Percentiles rank a stretch among this genome's conserved stretches.
These are phyloP conservation scores for Mortierella sp. DNA, from an alignment of 371 early-diverging fungal species.

Conservation along the genomic window DNA sequence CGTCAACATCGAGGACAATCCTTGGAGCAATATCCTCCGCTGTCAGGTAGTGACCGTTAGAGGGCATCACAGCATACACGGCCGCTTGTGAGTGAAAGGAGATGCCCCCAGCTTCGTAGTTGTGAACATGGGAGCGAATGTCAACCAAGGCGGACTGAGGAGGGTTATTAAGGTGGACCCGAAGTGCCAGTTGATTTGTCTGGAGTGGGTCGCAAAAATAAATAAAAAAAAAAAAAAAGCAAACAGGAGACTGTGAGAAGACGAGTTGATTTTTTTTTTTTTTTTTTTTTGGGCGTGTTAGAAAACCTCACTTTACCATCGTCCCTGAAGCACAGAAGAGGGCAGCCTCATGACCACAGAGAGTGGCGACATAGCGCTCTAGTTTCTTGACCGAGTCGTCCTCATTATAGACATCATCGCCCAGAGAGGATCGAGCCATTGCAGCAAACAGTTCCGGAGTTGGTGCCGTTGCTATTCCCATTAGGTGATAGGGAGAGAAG, in stretches of 20 bases:
- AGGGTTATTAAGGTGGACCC: slow-evolving; percentile 74
- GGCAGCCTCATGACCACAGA: slow-evolving; percentile 81
- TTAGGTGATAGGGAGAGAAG: neutral
- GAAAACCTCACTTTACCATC: slow-evolving; percentile 49
- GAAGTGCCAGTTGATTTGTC: slow-evolving; percentile 85
- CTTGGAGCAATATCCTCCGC: slow-evolving; percentile 65
- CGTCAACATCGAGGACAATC: slow-evolving; percentile 55
- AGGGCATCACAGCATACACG: slow-evolving; percentile 72
- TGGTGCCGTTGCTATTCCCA: slow-evolving; percentile 73
- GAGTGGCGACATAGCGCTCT: slow-evolving; percentile 70
- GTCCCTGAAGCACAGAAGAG: slow-evolving; percentile 86
- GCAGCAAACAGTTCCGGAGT: slow-evolving; percentile 81
- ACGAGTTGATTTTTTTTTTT: neutral
- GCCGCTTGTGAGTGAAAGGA: slow-evolving; percentile 79
- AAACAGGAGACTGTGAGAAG: neutral
- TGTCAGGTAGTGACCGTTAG: slow-evolving; percentile 70
- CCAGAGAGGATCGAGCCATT: slow-evolving; percentile 75
- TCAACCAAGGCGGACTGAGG: slow-evolving; percentile 85
- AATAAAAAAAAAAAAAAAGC: neutral
- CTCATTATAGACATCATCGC: slow-evolving; percentile 86
- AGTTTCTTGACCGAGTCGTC: slow-evolving; percentile 76
- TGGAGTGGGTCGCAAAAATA: too few species aligned
- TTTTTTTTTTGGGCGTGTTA: too few species aligned
- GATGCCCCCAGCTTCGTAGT: slow-evolving; percentile 85
- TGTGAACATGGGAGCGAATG: slow-evolving; percentile 75